Evolutionary conservation across 345 rosid species (phyloP).

Genomic region (Arabis alpina): DNA sequence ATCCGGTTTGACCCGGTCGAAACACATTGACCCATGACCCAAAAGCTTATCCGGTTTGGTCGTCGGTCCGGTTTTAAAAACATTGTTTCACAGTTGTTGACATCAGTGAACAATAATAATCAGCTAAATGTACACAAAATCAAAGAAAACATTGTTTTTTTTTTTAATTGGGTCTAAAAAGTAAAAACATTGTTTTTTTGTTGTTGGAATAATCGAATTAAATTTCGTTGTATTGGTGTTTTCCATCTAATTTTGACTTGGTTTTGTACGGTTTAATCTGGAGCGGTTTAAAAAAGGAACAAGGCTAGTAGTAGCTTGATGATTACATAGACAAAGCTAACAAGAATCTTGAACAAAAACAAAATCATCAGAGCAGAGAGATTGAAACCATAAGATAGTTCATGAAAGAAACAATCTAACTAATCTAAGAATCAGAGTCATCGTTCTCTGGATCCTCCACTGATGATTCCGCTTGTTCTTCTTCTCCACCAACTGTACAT

Average conservation of each 20-base stretch:
- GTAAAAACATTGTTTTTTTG: too few species aligned
- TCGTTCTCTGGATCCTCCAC: slow-evolving; percentile 44
- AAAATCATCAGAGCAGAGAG: not conserved
- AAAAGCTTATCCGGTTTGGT: too few species aligned
- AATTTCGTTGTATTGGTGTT: too few species aligned
- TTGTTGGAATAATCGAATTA: too few species aligned
- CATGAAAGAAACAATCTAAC: not conserved
- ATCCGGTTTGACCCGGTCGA: too few species aligned
- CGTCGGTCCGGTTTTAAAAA: too few species aligned
- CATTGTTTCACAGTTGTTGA: too few species aligned
- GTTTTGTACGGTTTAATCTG: not conserved
- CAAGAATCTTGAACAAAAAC: slow-evolving; percentile 1
- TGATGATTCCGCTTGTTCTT: slow-evolving; percentile 42
- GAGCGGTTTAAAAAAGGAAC: not conserved
- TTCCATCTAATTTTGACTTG: not conserved
- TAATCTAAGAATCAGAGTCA: slow-evolving; percentile 40
- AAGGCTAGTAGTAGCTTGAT: not conserved
- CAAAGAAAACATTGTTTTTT: too few species aligned
- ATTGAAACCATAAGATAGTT: not conserved
- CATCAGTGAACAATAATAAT: too few species aligned
- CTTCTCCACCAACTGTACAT: slow-evolving; percentile 36
- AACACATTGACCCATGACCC: too few species aligned
- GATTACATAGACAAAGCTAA: not conserved
- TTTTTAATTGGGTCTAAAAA: too few species aligned
- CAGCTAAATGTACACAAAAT: too few species aligned